These are phyloP conservation scores for Zygnema circumcarinatum DNA, from an alignment of 139 green algal genomes.

Conservation along the genomic window DNA sequence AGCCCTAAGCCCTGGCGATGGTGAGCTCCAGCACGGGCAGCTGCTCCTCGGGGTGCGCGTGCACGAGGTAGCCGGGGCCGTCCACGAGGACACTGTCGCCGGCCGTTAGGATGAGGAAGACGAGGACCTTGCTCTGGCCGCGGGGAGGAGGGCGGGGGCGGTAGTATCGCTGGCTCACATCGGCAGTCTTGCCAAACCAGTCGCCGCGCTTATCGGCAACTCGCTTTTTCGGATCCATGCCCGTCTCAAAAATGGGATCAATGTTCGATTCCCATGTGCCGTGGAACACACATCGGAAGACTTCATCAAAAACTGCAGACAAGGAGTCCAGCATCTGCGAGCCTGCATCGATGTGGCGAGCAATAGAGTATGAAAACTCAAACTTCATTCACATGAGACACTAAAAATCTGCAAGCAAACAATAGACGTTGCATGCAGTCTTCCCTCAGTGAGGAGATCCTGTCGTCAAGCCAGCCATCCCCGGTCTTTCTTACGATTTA, in stretches of 20 bases:
- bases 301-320: no score
- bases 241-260: neutral
- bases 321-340: no score
- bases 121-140: neutral
- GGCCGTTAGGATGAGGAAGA: neutral
- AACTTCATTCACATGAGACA: no score
- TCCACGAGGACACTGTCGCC: neutral
- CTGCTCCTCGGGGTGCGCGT: neutral
- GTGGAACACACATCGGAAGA: constrained; percentile 16
- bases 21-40: neutral
- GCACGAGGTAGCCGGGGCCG: neutral
- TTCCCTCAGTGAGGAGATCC: no score
- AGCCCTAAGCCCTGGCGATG: no score
- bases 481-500: no score
- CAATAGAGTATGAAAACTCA: no score
- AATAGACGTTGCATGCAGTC: no score
- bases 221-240: constrained; percentile 15
- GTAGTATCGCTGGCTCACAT: neutral
- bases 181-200: neutral
- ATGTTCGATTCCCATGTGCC: constrained; percentile 14
- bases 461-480: no score
- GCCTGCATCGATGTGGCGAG: no score
- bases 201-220: neutral
- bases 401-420: no score
- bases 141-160: no score